These are phyloP conservation scores for Leishmania aethiopica DNA, from an alignment of 208 protist genomes.

Conservation along the genomic window DNA sequence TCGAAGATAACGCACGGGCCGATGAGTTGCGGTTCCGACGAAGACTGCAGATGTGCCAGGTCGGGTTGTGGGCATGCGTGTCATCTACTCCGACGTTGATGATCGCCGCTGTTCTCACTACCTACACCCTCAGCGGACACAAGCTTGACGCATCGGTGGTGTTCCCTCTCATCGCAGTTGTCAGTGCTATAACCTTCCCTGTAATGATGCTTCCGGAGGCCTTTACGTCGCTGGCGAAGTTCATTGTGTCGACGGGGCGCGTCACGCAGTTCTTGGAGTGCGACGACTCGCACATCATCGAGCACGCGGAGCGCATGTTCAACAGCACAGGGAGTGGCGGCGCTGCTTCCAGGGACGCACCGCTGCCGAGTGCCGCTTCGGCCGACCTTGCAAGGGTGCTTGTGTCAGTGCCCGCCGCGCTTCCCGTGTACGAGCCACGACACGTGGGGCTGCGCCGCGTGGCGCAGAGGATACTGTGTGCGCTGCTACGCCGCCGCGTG, in stretches of 20 bases:
- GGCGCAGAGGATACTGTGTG: neutral
- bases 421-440: conserved; percentile 20
- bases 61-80: conserved; percentile 36
- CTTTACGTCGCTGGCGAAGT: conserved; percentile 58
- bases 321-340: neutral
- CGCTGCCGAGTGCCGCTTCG: neutral
- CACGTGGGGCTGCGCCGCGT: conserved; percentile 5
- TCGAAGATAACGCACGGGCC: conserved; percentile 41
- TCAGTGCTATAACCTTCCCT: conserved; percentile 78
- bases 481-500: conserved; percentile 9
- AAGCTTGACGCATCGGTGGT: conserved; percentile 69
- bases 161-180: conserved; percentile 80
- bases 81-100: conserved; percentile 58
- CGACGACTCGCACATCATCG: conserved; percentile 36
- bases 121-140: conserved; percentile 50
- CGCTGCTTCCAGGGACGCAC: neutral
- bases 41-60: conserved; percentile 27
- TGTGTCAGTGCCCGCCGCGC: conserved; percentile 6
- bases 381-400: conserved; percentile 5
- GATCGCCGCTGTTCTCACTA: conserved; percentile 41
- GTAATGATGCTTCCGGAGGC: conserved; percentile 76
- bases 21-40: conserved; percentile 43
- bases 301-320: conserved; percentile 7
- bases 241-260: conserved; percentile 69
- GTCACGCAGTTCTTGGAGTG: conserved; percentile 74